Base-by-base conservation (phyloP, 495 filamentous ascomycete species). In the Tuber calosporum region DNA sequence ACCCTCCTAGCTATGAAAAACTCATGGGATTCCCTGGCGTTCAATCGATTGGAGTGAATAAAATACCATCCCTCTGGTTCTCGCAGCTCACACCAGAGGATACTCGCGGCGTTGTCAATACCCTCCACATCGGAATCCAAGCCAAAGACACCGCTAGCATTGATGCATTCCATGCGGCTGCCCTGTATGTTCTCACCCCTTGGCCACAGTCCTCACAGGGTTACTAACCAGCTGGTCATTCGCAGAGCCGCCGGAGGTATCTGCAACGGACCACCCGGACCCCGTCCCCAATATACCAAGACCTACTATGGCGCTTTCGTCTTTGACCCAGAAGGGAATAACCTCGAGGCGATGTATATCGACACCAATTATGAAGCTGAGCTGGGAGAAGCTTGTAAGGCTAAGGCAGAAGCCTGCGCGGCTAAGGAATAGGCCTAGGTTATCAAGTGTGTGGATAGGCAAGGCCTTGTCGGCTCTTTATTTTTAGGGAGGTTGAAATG, bases 211-310 rank as follows among this genome's bases (percentile, higher is more conserved):
- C 26, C 53, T 30, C 53, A 4, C 26, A 34, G 26, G 17, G 53
- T 30, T 19, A 34, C 53, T 62, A 30, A 62, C 26, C 30, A 45
- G 40, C 20, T 3, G 15, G 20, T 26, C 37, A 71, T 26, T 9
- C 69, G 8, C 62, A 72, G 43, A 11, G 67, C 36, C 17, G 72
- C 72, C 2, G 72, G 72, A 30, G 72, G 37, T 11, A 71, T 4
- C 36, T 73, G 72, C 69, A 73, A 73, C 20, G 72, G 72, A n/a
- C 66, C 66, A 4, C 72, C 72, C n/a, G 72, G 72, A 34, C 39
- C 69, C 17, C 37, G 72, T 15, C 26, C 37, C n/a, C 34, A 71
- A 42, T 73, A 73, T 37, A 37, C 26, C 13, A 71, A 45, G 26
- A 71, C 2, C 26, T 73, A 73, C 37, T 73, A 73, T n/a, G 72